Conservation (phyloP, 306 rosid species). For the Castanea crenata region DNA sequence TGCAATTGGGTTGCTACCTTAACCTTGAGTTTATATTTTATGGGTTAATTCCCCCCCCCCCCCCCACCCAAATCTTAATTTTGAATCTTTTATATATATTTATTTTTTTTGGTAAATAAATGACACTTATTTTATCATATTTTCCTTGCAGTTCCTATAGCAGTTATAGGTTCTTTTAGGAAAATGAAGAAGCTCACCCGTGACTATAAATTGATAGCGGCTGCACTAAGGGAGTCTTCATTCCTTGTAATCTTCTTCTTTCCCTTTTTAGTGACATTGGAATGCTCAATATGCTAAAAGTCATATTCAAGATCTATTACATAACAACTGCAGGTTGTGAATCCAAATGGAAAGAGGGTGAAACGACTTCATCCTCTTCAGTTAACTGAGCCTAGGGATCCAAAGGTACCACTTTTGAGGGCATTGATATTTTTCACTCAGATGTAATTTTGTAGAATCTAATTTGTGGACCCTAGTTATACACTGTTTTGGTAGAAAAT, state of each 20-base stretch:
- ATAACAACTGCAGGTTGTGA: constrained; percentile 62
- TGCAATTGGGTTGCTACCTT: constrained; percentile 1
- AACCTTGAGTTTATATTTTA: background rate
- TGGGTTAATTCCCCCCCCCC: background rate
- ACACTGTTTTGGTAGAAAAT: constrained; percentile 90
- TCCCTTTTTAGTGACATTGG: constrained; percentile 16
- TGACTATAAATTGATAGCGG: constrained; percentile 49
- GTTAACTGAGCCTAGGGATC: constrained; percentile 50
- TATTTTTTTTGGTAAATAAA: background rate
- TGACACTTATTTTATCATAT: constrained; percentile 4
- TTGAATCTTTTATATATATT: background rate
- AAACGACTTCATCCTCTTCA: constrained; percentile 73
- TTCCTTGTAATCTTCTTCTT: constrained; percentile 54
- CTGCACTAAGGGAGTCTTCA: constrained; percentile 80
- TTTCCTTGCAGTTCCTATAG: constrained; percentile 69
- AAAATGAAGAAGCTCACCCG: constrained; percentile 74
- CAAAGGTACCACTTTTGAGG: constrained; percentile 57
- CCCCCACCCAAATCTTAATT: background rate
- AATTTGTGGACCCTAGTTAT: constrained; percentile 63
- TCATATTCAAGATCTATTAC: constrained; percentile 8
- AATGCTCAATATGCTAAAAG: constrained; percentile 20
- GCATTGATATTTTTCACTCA: constrained; percentile 4
- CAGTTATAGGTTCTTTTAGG: constrained; percentile 75
- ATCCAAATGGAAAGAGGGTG: constrained; percentile 76
- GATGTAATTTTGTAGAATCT: constrained; percentile 27